These are phyloP conservation scores for Xerocomus potaroensis DNA, from an alignment of 768 basidiomycete species.

Conservation along the genomic window DNA sequence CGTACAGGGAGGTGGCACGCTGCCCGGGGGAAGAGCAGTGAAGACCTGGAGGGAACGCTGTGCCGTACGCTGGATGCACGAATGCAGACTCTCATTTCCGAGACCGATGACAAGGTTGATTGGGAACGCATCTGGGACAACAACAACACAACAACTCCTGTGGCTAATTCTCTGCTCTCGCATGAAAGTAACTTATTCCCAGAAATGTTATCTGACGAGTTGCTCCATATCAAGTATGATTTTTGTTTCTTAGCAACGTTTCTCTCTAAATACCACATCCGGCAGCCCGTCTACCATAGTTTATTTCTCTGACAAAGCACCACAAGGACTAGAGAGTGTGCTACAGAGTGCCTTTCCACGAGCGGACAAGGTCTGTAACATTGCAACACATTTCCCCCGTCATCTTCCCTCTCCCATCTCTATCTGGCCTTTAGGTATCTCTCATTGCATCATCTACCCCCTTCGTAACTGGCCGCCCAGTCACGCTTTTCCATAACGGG, in stretches of 20 bases:
- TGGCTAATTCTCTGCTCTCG: background rate
- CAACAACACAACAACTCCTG: conserved; percentile 8
- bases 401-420: conserved; percentile 1
- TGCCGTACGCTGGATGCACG: too few species aligned
- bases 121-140: conserved; percentile 55
- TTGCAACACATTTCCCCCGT: background rate
- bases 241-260: background rate
- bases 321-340: conserved; percentile 50
- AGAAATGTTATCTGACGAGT: conserved; percentile 34
- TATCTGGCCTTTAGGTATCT: conserved; percentile 44
- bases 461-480: conserved; percentile 70
- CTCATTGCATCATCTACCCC: conserved; percentile 72
- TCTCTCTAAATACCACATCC: background rate
- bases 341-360: conserved; percentile 38
- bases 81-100: conserved; percentile 2
- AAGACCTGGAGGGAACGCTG: background rate
- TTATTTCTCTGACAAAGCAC: conserved; percentile 54
- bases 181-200: too few species aligned
- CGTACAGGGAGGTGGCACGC: conserved; percentile 76
- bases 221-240: conserved; percentile 32
- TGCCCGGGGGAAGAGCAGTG: conserved; percentile 31
- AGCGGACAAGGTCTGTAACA: conserved; percentile 45
- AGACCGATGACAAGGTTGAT: conserved; percentile 23
- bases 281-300: conserved; percentile 27
- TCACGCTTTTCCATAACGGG: conserved; percentile 61